Conservation (phyloP, 192 early-diverging fungal genomes). For the Funneliformis geosporum region DNA sequence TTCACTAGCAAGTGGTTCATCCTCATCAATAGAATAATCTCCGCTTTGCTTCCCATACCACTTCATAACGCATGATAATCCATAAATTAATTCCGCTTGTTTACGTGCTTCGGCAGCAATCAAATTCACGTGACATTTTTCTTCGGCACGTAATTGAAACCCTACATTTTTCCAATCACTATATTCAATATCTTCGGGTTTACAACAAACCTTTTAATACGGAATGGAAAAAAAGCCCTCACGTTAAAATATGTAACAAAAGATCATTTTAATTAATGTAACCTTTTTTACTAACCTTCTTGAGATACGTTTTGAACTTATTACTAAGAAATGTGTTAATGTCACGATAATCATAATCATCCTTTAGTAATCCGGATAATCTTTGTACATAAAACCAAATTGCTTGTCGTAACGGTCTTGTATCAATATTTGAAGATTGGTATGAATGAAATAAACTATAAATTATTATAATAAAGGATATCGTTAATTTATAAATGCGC, state of each 20-base stretch:
- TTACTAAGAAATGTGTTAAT: slow-evolving; percentile 49
- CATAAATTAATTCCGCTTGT: slow-evolving; percentile 58
- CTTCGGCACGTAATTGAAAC: slow-evolving; percentile 55
- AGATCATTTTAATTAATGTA: too few relatives aligned
- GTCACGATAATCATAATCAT: slow-evolving; percentile 55
- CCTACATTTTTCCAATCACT: slow-evolving; percentile 58
- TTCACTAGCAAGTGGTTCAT: too few relatives aligned
- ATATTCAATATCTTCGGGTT: slow-evolving; percentile 6
- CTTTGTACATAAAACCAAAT: slow-evolving; percentile 59
- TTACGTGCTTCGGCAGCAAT: slow-evolving; percentile 56
- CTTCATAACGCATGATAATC: slow-evolving; percentile 42
- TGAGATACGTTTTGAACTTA: slow-evolving; percentile 46
- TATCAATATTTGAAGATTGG: slow-evolving; percentile 40
- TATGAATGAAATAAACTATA: slow-evolving; percentile 12
- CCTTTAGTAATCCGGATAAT: slow-evolving; percentile 54
- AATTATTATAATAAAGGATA: background rate
- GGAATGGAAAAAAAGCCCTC: slow-evolving; percentile 4
- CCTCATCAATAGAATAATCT: background rate
- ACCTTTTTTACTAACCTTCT: slow-evolving; percentile 32
- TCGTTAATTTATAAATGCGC: background rate
- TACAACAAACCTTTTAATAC: background rate
- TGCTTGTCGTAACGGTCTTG: slow-evolving; percentile 54
- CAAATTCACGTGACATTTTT: slow-evolving; percentile 59
- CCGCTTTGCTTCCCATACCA: slow-evolving; percentile 27
- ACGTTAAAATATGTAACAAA: slow-evolving; percentile 32